Evolutionary conservation across 2,329 filamentous ascomycete genomes (phyloP).

Genomic region (Ciborinia camelliae): DNA sequence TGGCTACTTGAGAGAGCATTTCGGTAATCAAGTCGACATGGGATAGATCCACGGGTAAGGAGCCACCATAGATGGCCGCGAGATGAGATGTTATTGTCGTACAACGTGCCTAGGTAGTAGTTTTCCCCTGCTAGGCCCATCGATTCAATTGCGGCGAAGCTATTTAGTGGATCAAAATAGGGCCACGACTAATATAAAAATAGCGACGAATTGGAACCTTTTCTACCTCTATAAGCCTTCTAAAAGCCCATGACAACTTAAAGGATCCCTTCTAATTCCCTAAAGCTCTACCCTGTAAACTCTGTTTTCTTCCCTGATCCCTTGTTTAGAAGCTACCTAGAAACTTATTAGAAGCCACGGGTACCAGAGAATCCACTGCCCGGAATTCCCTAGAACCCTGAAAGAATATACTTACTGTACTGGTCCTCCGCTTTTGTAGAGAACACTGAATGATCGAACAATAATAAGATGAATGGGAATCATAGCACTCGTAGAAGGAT

Average conservation of each 20-base stretch:
- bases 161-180: constrained; percentile 12
- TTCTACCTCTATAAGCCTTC: background rate
- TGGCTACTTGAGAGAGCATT: background rate
- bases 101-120: constrained; percentile 7
- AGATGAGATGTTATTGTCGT: constrained; percentile 16
- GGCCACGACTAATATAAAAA: constrained; percentile 15
- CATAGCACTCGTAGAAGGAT: background rate
- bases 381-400: constrained; percentile 19
- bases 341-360: constrained; percentile 3
- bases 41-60: constrained; percentile 11
- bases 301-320: constrained; percentile 3
- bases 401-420: background rate
- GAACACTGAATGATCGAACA: no score
- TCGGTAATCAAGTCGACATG: constrained; percentile 12
- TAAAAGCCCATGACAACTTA: constrained; percentile 1
- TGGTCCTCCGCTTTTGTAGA: constrained; percentile 2
- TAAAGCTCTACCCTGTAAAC: constrained; percentile 7
- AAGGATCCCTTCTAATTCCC: constrained; percentile 3
- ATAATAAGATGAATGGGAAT: constrained; percentile 8
- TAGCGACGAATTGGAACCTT: constrained; percentile 16
- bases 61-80: constrained; percentile 10
- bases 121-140: constrained; percentile 2
- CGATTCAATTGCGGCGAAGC: constrained; percentile 13
- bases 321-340: background rate
- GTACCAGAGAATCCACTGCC: constrained; percentile 14